Conservation (phyloP, 2,329 filamentous ascomycete species). For the Apiospora marii region DNA sequence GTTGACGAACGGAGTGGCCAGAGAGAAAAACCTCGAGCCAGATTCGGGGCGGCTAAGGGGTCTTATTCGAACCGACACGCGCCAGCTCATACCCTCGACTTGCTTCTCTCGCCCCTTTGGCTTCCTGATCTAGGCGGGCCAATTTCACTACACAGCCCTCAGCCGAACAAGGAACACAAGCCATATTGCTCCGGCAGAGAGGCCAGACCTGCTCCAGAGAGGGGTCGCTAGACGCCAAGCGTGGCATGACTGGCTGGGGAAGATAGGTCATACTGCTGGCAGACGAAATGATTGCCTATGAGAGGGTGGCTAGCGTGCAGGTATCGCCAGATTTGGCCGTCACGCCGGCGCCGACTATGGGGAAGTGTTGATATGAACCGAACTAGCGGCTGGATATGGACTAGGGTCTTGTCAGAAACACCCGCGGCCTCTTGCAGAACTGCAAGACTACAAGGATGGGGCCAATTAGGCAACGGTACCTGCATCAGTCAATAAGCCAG, state of each 20-base stretch:
- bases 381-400: constrained; percentile 4
- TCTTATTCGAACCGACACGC: constrained; percentile 13
- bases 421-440: background rate
- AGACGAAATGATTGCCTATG: background rate
- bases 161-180: background rate
- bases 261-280: background rate
- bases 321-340: constrained; percentile 16
- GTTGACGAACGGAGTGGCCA: constrained; percentile 30
- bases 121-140: background rate
- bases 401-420: background rate
- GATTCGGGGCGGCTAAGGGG: background rate
- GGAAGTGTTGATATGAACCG: background rate
- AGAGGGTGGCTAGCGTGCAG: background rate
- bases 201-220: constrained; percentile 11
- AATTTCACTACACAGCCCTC: background rate
- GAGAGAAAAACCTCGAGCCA: background rate
- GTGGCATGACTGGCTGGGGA: background rate
- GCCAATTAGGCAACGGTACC: background rate
- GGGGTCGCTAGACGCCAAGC: constrained; percentile 1
- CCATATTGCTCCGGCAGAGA: background rate
- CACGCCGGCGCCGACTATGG: constrained; percentile 3
- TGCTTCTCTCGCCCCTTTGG: background rate
- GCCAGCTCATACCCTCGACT: background rate
- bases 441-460: background rate
- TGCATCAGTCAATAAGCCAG: background rate